Base-by-base conservation (phyloP, 2,329 filamentous ascomycete species). In the Paecilomyces formosus region DNA sequence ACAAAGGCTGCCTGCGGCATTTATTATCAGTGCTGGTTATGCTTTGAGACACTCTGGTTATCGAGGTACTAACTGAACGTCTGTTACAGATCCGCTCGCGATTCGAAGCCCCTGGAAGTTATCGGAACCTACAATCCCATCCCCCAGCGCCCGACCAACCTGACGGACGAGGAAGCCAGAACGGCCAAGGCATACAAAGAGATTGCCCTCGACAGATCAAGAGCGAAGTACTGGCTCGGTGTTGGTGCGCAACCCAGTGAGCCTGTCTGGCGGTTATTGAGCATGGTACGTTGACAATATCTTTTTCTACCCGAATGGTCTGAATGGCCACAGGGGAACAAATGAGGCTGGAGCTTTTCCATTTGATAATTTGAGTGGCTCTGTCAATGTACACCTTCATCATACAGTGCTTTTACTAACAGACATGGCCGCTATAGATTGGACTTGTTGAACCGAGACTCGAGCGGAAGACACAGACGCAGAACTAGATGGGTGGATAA, bases 171-270 rank as follows among this genome's bases (percentile, higher is more conserved):
- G 63, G 72, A 74, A 63, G 69, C 74, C 30, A 69, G 71, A 57
- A 67, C 82, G n/a, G 85, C 85, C 18, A 85, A 86, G 59, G 83
- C 89, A 58, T 90, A 89, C 79, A 99, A 99, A 77, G 92, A 97
- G 65, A 89, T 99, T 72, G 87, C 90, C 69, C 82, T 99, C 13
- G 94, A 99, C 74, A 79, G 84, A 7, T 79, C 85, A 64, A 82
- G 94, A 60, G 89, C 93, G 58, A 88, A 88, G 74, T 99, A 99
- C 79, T 99, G 94, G 94, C 82, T 99, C 35, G 94, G 94, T 72
- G 93, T 97, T 3, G 94, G 94, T 0, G 94, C 94, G 58, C 94
- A 99, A 78, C 94, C 94, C 9, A 92, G 89, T 62, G 90, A 97
- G 65, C 87, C 90, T 2, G 90, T 89, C 35, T 96, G 92, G 92